Conservation (phyloP, 768 basidiomycete genomes). For the Suillus discolor region DNA sequence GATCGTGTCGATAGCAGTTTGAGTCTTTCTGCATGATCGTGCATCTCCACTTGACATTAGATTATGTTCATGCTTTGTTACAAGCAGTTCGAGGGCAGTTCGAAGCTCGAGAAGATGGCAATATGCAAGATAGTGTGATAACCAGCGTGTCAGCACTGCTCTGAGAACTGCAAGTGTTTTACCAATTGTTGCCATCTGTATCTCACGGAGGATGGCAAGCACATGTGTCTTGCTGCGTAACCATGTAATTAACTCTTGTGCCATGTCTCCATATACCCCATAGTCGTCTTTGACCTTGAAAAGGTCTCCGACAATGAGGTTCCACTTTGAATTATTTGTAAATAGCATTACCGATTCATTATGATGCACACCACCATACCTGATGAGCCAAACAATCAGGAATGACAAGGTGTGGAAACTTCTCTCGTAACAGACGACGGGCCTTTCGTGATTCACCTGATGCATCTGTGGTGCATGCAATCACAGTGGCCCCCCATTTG, state of each 20-base stretch:
- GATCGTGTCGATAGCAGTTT: slow-evolving; percentile 32
- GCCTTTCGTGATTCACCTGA: slow-evolving; percentile 38
- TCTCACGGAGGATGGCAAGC: too few relatives aligned
- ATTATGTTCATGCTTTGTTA: slow-evolving; percentile 15
- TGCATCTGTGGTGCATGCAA: slow-evolving; percentile 35
- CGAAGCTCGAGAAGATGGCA: slow-evolving; percentile 29
- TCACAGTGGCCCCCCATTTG: slow-evolving; percentile 25
- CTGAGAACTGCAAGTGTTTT: slow-evolving; percentile 21
- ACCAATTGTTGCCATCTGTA: too few relatives aligned
- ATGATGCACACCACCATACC: slow-evolving; percentile 19
- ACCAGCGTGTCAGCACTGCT: slow-evolving; percentile 39
- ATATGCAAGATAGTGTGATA: slow-evolving; percentile 38
- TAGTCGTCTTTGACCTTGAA: too few relatives aligned
- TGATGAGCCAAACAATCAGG: slow-evolving; percentile 42
- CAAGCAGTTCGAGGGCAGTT: slow-evolving; percentile 19
- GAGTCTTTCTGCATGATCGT: slow-evolving; percentile 28
- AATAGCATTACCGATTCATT: too few relatives aligned
- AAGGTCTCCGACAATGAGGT: too few relatives aligned
- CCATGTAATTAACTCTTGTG: not conserved
- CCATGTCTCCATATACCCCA: too few relatives aligned
- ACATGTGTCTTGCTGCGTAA: too few relatives aligned
- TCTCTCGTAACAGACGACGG: slow-evolving; percentile 13
- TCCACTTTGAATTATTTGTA: too few relatives aligned
- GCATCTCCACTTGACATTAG: slow-evolving; percentile 27
- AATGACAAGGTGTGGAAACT: slow-evolving; percentile 28